Evolutionary conservation across 2,329 filamentous ascomycete genomes (phyloP).

Genomic region (Colletotrichum ledebouriae): DNA sequence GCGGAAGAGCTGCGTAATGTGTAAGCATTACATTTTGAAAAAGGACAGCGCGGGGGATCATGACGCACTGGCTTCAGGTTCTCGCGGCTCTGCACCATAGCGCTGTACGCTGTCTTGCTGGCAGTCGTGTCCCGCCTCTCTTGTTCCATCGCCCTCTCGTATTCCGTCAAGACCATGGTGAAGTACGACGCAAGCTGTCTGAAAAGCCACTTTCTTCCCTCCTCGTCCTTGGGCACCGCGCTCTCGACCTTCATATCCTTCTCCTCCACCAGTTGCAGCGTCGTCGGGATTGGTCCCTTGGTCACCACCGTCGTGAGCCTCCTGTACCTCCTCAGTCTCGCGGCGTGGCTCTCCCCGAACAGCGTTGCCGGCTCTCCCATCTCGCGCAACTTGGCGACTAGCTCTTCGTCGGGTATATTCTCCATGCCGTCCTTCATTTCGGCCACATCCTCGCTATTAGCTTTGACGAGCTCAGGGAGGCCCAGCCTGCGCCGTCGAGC

Average conservation of each 20-base stretch:
- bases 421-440: constrained; percentile 63
- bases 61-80: constrained; percentile 81
- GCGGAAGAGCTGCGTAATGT: constrained; percentile 75
- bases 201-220: constrained; percentile 79
- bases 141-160: constrained; percentile 82
- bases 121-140: constrained; percentile 75
- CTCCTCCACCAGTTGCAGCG: constrained; percentile 82
- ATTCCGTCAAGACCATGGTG: constrained; percentile 93
- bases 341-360: constrained; percentile 84
- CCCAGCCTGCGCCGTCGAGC: constrained; percentile 82
- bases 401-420: constrained; percentile 78
- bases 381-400: constrained; percentile 75
- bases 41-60: not conserved
- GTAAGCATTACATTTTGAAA: constrained; percentile 18
- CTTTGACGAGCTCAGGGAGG: constrained; percentile 76
- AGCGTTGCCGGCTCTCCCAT: constrained; percentile 80
- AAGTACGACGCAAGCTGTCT: constrained; percentile 95
- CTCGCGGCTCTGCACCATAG: constrained; percentile 88
- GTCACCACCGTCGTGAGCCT: constrained; percentile 73
- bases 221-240: constrained; percentile 72
- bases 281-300: constrained; percentile 88
- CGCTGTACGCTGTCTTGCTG: constrained; percentile 84
- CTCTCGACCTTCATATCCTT: constrained; percentile 87
- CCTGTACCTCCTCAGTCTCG: constrained; percentile 78
- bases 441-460: constrained; percentile 55